These are phyloP conservation scores for Senna siamea DNA, from an alignment of 306 rosid species.

Conservation along the genomic window DNA sequence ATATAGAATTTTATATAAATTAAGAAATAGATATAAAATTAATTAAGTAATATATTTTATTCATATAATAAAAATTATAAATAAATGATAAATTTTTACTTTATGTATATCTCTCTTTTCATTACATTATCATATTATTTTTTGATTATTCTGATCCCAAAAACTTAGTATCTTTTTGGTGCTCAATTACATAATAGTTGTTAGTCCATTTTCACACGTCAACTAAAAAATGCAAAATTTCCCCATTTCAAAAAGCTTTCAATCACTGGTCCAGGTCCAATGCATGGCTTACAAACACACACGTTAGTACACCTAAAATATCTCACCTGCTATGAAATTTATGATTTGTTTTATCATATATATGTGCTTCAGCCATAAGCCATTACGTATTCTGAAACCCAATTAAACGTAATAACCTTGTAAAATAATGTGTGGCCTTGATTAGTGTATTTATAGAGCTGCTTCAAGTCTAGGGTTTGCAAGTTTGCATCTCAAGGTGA, in stretches of 20 bases:
- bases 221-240: no score
- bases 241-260: not conserved
- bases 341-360: not conserved
- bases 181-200: no score
- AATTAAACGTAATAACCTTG: not conserved
- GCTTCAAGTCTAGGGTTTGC: not conserved
- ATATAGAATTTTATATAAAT: no score
- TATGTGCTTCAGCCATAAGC: not conserved
- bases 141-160: no score
- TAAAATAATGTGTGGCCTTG: slow-evolving; percentile 17
- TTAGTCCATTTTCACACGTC: no score
- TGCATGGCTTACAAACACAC: not conserved
- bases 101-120: no score
- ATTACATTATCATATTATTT: no score
- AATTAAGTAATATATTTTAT: no score
- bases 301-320: not conserved
- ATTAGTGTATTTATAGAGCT: slow-evolving; percentile 27
- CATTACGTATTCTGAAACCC: not conserved
- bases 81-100: no score
- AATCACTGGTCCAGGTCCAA: slow-evolving; percentile 1
- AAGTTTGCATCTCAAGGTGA: not conserved
- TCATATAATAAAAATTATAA: no score
- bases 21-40: no score
- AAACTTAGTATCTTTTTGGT: no score
- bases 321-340: not conserved